A percentile compares a stretch with the other conserved stretches of the same genome.
Conservation (phyloP, 768 basidiomycete species). For the Pleurotus ostreatus region DNA sequence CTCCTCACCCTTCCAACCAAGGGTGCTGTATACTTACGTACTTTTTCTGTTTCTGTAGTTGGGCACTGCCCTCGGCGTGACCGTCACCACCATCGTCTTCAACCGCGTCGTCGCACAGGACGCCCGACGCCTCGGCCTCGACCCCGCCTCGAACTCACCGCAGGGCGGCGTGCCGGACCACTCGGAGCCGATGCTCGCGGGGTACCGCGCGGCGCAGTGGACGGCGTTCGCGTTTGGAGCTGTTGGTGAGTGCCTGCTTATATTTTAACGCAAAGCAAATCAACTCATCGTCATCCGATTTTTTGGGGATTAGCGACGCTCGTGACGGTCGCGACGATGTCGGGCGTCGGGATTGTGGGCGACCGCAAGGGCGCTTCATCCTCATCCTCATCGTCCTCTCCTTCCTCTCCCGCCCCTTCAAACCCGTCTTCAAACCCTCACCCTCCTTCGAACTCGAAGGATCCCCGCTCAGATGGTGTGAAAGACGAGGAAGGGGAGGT, state of each 20-base stretch:
- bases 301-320: neutral
- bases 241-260: slow-evolving; percentile 32
- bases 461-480: no score
- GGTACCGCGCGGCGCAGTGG: slow-evolving; percentile 68
- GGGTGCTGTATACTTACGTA: slow-evolving; percentile 3
- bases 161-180: slow-evolving; percentile 18
- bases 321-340: neutral
- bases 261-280: neutral
- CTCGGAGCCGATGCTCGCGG: slow-evolving; percentile 32
- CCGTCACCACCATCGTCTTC: slow-evolving; percentile 69
- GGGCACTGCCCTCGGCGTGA: slow-evolving; percentile 66
- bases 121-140: slow-evolving; percentile 12
- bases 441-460: no score
- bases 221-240: slow-evolving; percentile 57
- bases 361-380: no score
- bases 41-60: slow-evolving; percentile 33
- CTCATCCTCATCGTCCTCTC: no score
- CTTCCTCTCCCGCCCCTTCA: no score
- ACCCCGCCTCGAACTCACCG: no score
- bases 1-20: no score
- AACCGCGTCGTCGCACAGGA: slow-evolving; percentile 41
- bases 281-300: neutral
- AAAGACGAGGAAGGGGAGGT: no score
- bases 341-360: neutral
- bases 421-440: no score